These are phyloP conservation scores for Puccinia novopanici DNA, from an alignment of 1,284 basidiomycete species.

Conservation along the genomic window DNA sequence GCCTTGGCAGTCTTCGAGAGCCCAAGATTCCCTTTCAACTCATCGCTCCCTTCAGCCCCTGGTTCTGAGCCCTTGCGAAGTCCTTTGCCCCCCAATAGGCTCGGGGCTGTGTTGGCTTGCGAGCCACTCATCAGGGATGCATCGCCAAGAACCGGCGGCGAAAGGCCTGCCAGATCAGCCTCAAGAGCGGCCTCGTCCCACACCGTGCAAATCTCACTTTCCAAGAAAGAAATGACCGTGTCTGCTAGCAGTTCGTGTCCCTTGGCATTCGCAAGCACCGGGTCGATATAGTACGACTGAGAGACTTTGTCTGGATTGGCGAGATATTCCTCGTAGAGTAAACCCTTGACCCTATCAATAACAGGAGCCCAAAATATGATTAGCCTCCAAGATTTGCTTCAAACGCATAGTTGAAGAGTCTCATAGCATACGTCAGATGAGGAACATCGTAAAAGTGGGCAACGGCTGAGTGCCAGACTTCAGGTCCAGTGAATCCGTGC, in stretches of 20 bases:
- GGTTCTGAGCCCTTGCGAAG: constrained; percentile 55
- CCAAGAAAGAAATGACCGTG: constrained; percentile 80
- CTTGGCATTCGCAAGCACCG: constrained; percentile 73
- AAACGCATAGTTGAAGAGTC: not conserved
- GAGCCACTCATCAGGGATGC: constrained; percentile 68
- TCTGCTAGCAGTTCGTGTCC: constrained; percentile 85
- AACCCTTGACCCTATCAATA: constrained; percentile 70
- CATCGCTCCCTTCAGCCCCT: constrained; percentile 58
- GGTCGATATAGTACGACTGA: constrained; percentile 73
- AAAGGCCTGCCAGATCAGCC: constrained; percentile 59
- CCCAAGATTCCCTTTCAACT: constrained; percentile 53
- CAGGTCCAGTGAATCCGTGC: constrained; percentile 80
- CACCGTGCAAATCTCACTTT: constrained; percentile 78
- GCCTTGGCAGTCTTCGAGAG: constrained; percentile 51
- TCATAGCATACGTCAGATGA: constrained; percentile 68
- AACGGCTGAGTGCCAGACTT: constrained; percentile 80
- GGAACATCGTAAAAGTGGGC: constrained; percentile 95
- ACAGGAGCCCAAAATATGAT: not conserved
- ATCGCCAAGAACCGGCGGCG: constrained; percentile 53
- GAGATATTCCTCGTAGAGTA: constrained; percentile 80
- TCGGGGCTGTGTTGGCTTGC: constrained; percentile 64
- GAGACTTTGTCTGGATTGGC: constrained; percentile 69
- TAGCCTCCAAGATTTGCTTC: not conserved
- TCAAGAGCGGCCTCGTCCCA: constrained; percentile 73
- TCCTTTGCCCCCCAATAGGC: constrained; percentile 53